Base-by-base conservation (phyloP, 352 stramenopile genomes). In the Elongisporangium prolatum region DNA sequence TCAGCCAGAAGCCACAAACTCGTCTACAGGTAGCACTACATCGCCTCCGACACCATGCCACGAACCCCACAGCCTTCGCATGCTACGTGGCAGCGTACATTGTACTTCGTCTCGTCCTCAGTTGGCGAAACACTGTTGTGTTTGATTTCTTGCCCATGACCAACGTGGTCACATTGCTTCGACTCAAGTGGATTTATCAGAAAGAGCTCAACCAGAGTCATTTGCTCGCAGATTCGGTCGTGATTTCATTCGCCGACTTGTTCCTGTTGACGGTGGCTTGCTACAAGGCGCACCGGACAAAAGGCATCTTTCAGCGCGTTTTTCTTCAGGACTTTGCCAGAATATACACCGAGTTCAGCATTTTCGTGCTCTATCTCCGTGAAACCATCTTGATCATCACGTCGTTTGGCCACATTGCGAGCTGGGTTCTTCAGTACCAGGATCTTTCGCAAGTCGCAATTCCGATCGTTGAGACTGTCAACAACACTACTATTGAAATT, bases 61-160 rank as follows among this genome's bases (percentile, higher is more conserved):
- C 13, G 52, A 6, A 24, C 34, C 18, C 16, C n/a, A 8, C 6
- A 4, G 25, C 28, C 49, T 20, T 57, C 21, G 6, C 17, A 17
- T 13, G 28, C 52, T 5, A 21, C 24, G 9, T 50, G 28, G 8
- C 17, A 50, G 37, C 28, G 17, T 80, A 80, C 53, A 51, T 72
- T 25, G 60, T 18, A 4, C 49, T 77, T 10, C 70, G 73, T 0
- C 20, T 75, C 3, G 21, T 40, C 11, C 48, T 80, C 6, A 63
- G 57, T 2, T 77, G 67, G 63, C 54, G 58, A 21, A 71, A 57
- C 52, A 54, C 52, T 0, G 52, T 77, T n/a, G 60, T 80, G 11
- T 67, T 75, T 14, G 73, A 80, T 38, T 83, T 80, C 34, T 47
- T 83, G 14, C 70, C 73, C 2, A 60, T 71, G 58, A 67, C 70